Evolutionary conservation across 2,329 filamentous ascomycete species (phyloP), one percentile per base, ranked within the genome.

Genomic region (Arthroderma sp.): DNA sequence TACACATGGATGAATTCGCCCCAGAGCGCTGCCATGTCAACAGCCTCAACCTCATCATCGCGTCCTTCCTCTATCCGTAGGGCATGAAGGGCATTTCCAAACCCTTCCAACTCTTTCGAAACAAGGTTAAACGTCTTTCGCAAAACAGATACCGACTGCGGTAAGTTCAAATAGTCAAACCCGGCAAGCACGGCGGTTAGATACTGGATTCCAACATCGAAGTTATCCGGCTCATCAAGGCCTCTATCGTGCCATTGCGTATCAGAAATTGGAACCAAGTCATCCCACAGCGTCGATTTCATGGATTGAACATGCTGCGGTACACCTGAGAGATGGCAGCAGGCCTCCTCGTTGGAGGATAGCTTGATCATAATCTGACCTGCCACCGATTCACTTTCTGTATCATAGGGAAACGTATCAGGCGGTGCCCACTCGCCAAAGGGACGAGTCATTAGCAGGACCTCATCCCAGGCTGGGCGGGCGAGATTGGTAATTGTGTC

Each of bases 121-220:
- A 59, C 54, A 8, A 49, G 11, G 33, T 58, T 59, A 31, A 51
- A 59, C 4, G 54, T 54, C 10, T 51, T 49, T 5, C 54, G 52
- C 11, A 59, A 46, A 36, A 51, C 38, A 1, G 34, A 15, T 4
- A 36, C 37, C 7, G 53, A 46, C 2, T 6, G 6, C 2, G 46
- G 44, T 5, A 42, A 34, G 31, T 57, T 58, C 22, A 59, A 41
- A 30, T 59, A 59, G 34, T 57, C 48, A 15, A 58, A 59, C 1
- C 46, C 51, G 1, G 50, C 46, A 3, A 55, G 9, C 8, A 56
- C 54, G 7, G 56, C 48, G 1, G 50, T 43, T 1, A 59, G 37
- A 43, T 59, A 46, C 37, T 57, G 52, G 33, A 46, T 48, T 1
- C 55, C 54, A 6, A 51, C n/a, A 11, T 56, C 51, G 22, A 58